Evolutionary conservation across 495 filamentous ascomycete genomes (phyloP).

Genomic region (Penicillium taxi): DNA sequence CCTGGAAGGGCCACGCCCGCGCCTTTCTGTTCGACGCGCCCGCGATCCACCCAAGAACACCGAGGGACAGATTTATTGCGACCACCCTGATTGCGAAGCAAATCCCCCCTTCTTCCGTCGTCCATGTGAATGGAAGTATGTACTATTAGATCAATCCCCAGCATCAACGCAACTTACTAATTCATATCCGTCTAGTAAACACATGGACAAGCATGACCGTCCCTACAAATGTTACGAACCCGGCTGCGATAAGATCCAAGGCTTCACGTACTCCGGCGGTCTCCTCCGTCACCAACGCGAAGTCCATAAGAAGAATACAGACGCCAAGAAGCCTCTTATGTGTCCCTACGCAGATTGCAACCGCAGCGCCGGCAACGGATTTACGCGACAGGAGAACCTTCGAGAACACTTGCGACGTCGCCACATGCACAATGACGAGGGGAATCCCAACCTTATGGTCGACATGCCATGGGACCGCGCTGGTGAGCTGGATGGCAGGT

Average conservation of each 20-base stretch:
- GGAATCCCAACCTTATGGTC: conserved; percentile 23
- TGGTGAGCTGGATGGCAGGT: conserved; percentile 19
- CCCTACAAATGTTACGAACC: conserved; percentile 74
- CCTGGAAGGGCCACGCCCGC: conserved; percentile 37
- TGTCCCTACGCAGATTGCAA: conserved; percentile 84
- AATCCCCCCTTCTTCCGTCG: conserved; percentile 57
- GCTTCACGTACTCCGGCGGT: conserved; percentile 89
- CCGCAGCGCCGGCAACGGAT: conserved; percentile 69
- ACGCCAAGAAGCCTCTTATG: conserved; percentile 70
- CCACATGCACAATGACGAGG: conserved; percentile 50
- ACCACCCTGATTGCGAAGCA: conserved; percentile 50
- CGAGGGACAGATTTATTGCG: conserved; percentile 65
- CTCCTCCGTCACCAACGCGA: conserved; percentile 83
- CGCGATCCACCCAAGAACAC: conserved; percentile 55
- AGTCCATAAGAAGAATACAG: conserved; percentile 79
- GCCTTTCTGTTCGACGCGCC: conserved; percentile 40
- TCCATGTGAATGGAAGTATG: conserved; percentile 91
- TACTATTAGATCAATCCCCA: conserved; percentile 8
- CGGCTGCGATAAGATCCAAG: conserved; percentile 79
- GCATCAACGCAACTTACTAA: conserved; percentile 4
- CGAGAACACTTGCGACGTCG: conserved; percentile 87
- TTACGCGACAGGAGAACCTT: conserved; percentile 83
- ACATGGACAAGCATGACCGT: conserved; percentile 94
- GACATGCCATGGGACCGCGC: conserved; percentile 23
- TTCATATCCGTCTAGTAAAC: conserved; percentile 52